Base-by-base conservation (phyloP, 2,329 filamentous ascomycete species). In the Talaromyces amestolkiae region DNA sequence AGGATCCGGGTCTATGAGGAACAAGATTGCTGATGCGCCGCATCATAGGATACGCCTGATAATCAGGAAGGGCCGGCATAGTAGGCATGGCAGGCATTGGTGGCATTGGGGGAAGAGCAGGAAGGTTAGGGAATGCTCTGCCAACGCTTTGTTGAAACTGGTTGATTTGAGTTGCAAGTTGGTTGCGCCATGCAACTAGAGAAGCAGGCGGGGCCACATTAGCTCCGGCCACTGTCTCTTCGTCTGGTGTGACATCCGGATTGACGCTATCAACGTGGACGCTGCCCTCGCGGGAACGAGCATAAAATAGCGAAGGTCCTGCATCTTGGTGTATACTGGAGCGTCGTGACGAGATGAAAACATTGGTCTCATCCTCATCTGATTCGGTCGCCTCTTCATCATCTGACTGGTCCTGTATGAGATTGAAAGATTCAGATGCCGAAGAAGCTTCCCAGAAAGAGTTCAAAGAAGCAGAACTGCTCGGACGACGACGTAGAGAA, bases 61-160 rank as follows among this genome's bases (percentile, higher is more conserved):
- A 93, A 70, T 89, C 88, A 11, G 89, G 87, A 64, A 91, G 78
- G 67, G 85, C 80, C 33, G 62, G 62, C 56, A 58, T 58, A 19
- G 61, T 37, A 1, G 87, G 85, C 79, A 58, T 58, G 31, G 61
- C 27, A 1, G 87, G 85, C 79, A 90, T 87, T 41, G 84, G 84
- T 1, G 87, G 85, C 79, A 90, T 87, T 43, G 84, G 83, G 79
- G 87, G 86, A 17, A 87, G 84, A 37, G 78, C 76, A 39, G 79
- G 79, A 17, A 89, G 77, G 66, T 89, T 89, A 59, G 89, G 89
- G 70, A 91, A 82, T 54, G 88, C 85, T 75, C 88, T 80, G 41
- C 86, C 83, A 80, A 92, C 84, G 54, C 84, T 87, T 73, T 92
- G 88, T 73, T 93, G 91, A 71, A 93, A 84, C 66, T 93, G 88